phyloP scores from a whole-genome alignment of 371 early-diverging fungal species.

The Funneliformis caledonium region DNA sequence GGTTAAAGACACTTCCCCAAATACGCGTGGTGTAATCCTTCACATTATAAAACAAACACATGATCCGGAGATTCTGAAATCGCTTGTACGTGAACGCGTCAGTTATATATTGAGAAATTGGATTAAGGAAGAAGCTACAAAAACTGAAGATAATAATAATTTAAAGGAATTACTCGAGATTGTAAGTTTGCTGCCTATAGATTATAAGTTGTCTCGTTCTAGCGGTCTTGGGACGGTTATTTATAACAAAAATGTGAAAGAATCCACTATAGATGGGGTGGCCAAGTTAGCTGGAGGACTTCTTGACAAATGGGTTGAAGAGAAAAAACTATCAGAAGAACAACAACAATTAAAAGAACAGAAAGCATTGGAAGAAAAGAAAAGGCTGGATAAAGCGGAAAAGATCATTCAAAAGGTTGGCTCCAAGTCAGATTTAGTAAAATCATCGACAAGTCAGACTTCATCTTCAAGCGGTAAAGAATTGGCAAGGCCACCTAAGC shows the following conservation, averaged over 20 bases:
- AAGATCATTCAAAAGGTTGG: not conserved
- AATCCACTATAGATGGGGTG: constrained; percentile 5
- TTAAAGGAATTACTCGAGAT: not conserved
- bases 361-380: not conserved
- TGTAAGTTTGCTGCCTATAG: constrained; percentile 9
- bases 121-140: constrained; percentile 26
- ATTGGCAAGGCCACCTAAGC: not conserved
- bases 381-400: not conserved
- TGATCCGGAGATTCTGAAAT: not conserved
- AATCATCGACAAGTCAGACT: not conserved
- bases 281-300: not conserved
- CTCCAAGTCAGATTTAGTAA: not conserved
- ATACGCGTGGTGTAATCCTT: not conserved
- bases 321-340: constrained; percentile 6
- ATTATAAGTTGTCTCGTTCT: not conserved
- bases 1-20: constrained; percentile 11
- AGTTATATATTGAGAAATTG: constrained; percentile 26
- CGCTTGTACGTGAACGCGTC: constrained; percentile 1
- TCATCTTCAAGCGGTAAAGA: not conserved
- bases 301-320: constrained; percentile 14
- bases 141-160: not conserved
- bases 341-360: not conserved
- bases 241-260: constrained; percentile 14
- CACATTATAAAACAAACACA: constrained; percentile 22
- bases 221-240: constrained; percentile 17